Evolutionary conservation across 352 stramenopile species (phyloP).

Genomic region (Phytopythium aichiense): DNA sequence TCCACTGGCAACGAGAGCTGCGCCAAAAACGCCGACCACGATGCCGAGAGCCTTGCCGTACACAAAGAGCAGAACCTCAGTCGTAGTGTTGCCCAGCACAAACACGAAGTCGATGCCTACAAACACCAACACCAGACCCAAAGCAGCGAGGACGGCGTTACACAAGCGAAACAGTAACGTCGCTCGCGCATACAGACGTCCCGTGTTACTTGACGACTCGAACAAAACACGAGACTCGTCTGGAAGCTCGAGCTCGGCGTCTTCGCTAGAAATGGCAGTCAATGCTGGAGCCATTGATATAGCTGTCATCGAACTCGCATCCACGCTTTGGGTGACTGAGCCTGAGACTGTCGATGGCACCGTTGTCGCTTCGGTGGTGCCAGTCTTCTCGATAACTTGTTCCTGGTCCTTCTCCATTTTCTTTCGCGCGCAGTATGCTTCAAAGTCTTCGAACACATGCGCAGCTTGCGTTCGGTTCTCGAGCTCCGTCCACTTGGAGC

Average conservation of each 20-base stretch:
- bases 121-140: conserved; percentile 43
- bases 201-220: conserved; percentile 21
- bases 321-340: background rate
- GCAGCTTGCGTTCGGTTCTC: conserved; percentile 28
- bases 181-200: conserved; percentile 32
- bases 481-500: conserved; percentile 60
- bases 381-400: conserved; percentile 8
- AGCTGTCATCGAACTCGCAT: background rate
- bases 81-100: conserved; percentile 50
- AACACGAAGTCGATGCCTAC: conserved; percentile 46
- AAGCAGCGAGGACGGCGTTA: conserved; percentile 26
- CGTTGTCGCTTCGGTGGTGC: background rate
- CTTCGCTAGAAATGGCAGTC: background rate
- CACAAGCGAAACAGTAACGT: conserved; percentile 25
- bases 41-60: conserved; percentile 36
- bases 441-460: conserved; percentile 47
- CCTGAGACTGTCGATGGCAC: background rate
- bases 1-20: conserved; percentile 18
- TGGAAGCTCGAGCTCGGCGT: conserved; percentile 25
- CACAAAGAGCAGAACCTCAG: conserved; percentile 43
- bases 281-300: conserved; percentile 8
- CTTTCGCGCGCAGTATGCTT: conserved; percentile 34
- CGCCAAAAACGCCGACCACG: conserved; percentile 21
- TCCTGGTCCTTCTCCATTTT: conserved; percentile 14
- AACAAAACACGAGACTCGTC: conserved; percentile 48